phyloP scores from a whole-genome alignment of 345 rosid genomes.

The Acer yangbiense region DNA sequence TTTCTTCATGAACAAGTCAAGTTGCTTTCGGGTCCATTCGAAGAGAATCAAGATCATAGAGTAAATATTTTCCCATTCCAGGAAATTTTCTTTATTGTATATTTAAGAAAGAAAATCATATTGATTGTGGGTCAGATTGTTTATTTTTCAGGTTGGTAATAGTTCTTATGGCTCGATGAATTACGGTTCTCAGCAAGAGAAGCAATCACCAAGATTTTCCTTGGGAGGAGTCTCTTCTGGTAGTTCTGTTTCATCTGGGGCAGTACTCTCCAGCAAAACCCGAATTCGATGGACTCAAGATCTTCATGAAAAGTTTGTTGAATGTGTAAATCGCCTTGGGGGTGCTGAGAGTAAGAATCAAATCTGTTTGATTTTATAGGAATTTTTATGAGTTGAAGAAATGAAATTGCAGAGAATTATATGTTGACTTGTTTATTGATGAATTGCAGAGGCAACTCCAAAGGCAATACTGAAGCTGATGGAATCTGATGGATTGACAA shows the following conservation, averaged over 20 bases:
- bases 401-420: not conserved
- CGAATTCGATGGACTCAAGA: slow-evolving; percentile 88
- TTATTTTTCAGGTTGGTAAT: slow-evolving; percentile 31
- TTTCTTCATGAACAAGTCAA: slow-evolving; percentile 14
- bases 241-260: slow-evolving; percentile 25
- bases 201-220: slow-evolving; percentile 33
- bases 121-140: not conserved
- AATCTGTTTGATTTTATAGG: not conserved
- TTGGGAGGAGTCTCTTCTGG: slow-evolving; percentile 19
- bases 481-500: slow-evolving; percentile 86
- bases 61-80: slow-evolving; percentile 32
- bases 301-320: slow-evolving; percentile 87
- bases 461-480: slow-evolving; percentile 88
- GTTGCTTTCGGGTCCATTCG: slow-evolving; percentile 34
- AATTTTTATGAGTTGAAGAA: no score
- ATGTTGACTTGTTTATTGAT: slow-evolving; percentile 12
- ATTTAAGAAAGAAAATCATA: not conserved
- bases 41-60: slow-evolving; percentile 48
- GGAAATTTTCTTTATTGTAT: not conserved
- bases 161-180: slow-evolving; percentile 26
- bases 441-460: slow-evolving; percentile 76
- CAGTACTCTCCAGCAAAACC: slow-evolving; percentile 44
- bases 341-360: slow-evolving; percentile 72
- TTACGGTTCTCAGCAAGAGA: slow-evolving; percentile 34
- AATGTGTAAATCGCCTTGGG: slow-evolving; percentile 76